Evolutionary conservation across 2,329 filamentous ascomycete genomes (phyloP).

Genomic region (Pseudogymnoascus sp.): DNA sequence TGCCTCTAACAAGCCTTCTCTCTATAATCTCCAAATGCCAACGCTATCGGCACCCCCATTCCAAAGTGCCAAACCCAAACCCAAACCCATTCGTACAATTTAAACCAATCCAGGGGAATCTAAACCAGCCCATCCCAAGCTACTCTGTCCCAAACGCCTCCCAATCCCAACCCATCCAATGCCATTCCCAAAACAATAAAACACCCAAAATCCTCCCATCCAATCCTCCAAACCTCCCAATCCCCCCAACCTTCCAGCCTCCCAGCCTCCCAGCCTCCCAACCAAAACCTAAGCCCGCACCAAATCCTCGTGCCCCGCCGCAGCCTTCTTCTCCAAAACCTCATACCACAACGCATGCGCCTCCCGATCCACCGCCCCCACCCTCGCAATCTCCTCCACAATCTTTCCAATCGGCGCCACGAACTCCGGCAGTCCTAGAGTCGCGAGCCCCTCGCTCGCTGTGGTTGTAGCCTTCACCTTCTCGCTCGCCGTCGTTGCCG

Average conservation of each 20-base stretch:
- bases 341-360: conserved; percentile 66
- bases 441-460: conserved; percentile 60
- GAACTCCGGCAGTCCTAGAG: conserved; percentile 65
- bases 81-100: conserved; percentile 1
- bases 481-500: conserved; percentile 58
- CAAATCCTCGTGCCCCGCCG: conserved; percentile 59
- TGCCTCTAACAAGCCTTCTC: neutral
- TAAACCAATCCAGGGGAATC: conserved; percentile 1
- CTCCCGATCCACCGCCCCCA: conserved; percentile 59
- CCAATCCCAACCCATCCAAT: neutral
- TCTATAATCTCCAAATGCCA: neutral
- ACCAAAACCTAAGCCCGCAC: conserved; percentile 7
- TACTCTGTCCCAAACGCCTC: neutral
- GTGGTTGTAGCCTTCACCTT: conserved; percentile 60
- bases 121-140: neutral
- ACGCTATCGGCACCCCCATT: neutral
- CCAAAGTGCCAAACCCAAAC: neutral
- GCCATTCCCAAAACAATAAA: neutral
- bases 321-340: conserved; percentile 32
- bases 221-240: neutral
- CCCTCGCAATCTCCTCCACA: conserved; percentile 56
- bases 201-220: neutral
- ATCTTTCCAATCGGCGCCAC: conserved; percentile 60
- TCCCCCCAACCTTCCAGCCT: neutral
- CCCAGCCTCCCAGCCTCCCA: neutral